Evolutionary conservation across 345 rosid species (phyloP).

Genomic region (Dovyalis caffra): DNA sequence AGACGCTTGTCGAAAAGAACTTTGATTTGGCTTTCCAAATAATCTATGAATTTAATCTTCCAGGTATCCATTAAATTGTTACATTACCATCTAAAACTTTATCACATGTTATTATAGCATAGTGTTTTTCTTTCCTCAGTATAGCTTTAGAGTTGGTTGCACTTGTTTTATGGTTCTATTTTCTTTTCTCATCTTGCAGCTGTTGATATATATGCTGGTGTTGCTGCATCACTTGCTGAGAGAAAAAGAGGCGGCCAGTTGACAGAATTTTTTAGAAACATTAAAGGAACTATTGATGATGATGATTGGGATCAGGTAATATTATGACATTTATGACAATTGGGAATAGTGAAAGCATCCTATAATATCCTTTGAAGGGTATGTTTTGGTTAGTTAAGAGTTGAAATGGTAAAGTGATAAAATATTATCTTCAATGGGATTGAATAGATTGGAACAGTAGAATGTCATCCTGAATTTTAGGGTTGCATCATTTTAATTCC

Average conservation of each 20-base stretch:
- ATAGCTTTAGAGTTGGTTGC: background rate
- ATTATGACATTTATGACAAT: background rate
- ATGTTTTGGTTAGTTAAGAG: background rate
- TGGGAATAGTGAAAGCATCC: background rate
- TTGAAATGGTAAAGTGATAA: background rate
- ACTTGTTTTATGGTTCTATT: background rate
- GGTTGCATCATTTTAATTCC: background rate
- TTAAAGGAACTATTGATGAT: constrained; percentile 83
- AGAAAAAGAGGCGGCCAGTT: constrained; percentile 86
- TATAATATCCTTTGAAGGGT: background rate
- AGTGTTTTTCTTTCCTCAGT: no score
- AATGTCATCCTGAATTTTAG: background rate
- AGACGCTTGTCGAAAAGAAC: constrained; percentile 84
- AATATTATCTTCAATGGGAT: background rate
- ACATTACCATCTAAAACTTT: background rate
- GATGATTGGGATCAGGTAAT: constrained; percentile 99
- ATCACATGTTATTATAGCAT: background rate
- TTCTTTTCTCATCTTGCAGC: constrained; percentile 43
- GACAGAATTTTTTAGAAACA: constrained; percentile 90
- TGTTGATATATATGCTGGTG: constrained; percentile 96
- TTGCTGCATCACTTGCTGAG: constrained; percentile 92
- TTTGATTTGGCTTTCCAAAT: constrained; percentile 94
- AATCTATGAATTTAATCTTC: constrained; percentile 81
- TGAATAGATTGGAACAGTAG: background rate
- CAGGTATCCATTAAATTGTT: constrained; percentile 46